These are phyloP conservation scores for Brettanomyces naardenensis DNA, from an alignment of 805 yeast species.

Conservation along the genomic window DNA sequence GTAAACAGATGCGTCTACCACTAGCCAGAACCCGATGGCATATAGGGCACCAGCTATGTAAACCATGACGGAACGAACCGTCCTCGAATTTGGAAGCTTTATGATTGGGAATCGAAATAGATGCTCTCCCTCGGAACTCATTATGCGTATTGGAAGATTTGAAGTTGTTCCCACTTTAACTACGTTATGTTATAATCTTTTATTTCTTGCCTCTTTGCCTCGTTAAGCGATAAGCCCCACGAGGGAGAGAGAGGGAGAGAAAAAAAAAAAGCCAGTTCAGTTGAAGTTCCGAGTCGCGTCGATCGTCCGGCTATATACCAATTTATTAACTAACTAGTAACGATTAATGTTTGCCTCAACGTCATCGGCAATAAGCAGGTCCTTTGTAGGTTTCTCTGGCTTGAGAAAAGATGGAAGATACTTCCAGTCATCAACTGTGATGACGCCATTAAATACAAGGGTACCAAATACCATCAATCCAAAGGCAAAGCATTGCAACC, in stretches of 20 bases:
- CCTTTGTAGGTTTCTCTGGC: conserved; percentile 16
- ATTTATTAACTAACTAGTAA: no score
- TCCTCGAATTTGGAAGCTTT: conserved; percentile 61
- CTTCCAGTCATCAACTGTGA: conserved; percentile 40
- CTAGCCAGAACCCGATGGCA: conserved; percentile 82
- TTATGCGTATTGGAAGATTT: background rate
- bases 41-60: conserved; percentile 71
- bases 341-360: conserved; percentile 37
- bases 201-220: no score
- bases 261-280: no score
- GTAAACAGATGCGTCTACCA: conserved; percentile 83
- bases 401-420: conserved; percentile 41
- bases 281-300: no score
- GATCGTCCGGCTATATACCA: no score
- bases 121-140: conserved; percentile 35
- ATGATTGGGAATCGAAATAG: conserved; percentile 60
- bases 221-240: no score
- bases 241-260: no score
- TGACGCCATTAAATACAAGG: conserved; percentile 61
- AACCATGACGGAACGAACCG: conserved; percentile 65
- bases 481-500: conserved; percentile 62
- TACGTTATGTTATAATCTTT: no score
- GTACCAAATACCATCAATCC: conserved; percentile 61
- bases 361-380: conserved; percentile 24
- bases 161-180: no score